Evolutionary conservation across 768 basidiomycete species (phyloP), one percentile per base, ranked within the genome.

Genomic region (Piloderma croceum): DNA sequence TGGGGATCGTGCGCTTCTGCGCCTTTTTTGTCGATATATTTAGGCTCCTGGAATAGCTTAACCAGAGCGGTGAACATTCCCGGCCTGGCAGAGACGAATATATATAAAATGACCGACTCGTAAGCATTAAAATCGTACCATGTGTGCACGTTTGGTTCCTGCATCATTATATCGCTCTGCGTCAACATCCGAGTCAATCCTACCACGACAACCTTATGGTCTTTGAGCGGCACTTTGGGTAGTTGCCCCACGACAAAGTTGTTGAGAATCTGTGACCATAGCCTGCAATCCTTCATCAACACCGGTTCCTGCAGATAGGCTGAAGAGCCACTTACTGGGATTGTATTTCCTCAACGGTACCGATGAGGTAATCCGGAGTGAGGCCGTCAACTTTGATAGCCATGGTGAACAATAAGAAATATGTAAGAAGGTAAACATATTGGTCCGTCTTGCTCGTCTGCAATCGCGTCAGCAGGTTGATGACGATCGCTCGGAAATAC

Each of bases 381-480:
- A 93, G 65, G 5, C 81, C 83, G 2, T 79, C 75, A 19, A 79
- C 76, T 41, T 85, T 71, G 49, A 94, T 58, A 11, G 91, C 90
- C 63, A 86, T 76, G 17, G 73, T 67, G 60, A 80, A 87, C 22
- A 84, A 63, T 46, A 93, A 57, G 63, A 94, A 94, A 52, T 77
- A 71, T 4, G 86, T 73, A 56, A 97, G 85, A 36, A 80, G 71
- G 58, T 90, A 87, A 6, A 81, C 79, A 58, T 83, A 97, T 59
- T 81, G 85, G 49, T 92, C 84, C 15, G 92, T 94, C 62, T 91
- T 91, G 65, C 76, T 88, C 17, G 77, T 73, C 51, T 93, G 91
- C 69, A 98, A 73, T 34, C 93, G 74, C 3, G 79, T 93, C 24
- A 97, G 69, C 7, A 97, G 69, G 21, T 82, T 82, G 62, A 93